Evolutionary conservation across 139 green algal species (phyloP).

Genomic region (Pleodorina starrii): DNA sequence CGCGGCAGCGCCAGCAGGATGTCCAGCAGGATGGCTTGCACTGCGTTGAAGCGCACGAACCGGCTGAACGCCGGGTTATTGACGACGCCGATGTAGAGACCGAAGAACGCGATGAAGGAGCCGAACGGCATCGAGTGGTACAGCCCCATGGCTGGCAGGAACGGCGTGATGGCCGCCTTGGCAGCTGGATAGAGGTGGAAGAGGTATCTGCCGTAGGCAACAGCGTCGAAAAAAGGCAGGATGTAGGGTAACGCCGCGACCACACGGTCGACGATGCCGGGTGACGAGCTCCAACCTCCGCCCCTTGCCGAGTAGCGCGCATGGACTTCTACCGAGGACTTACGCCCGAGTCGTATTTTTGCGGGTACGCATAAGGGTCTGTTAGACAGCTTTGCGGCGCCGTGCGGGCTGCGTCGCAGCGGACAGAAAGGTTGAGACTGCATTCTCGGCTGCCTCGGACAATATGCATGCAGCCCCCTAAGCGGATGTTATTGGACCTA

Average conservation of each 20-base stretch:
- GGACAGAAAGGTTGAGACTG: neutral
- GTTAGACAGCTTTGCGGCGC: neutral
- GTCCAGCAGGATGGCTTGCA: slow-evolving; percentile 74
- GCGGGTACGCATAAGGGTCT: neutral
- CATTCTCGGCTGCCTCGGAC: no score
- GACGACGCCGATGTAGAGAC: slow-evolving; percentile 68
- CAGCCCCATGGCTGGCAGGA: slow-evolving; percentile 59
- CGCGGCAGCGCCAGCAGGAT: slow-evolving; percentile 72
- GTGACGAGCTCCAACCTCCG: neutral
- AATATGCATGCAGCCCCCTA: no score
- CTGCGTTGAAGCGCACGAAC: slow-evolving; percentile 70
- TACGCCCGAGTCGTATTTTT: neutral
- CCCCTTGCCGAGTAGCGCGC: slow-evolving; percentile 45
- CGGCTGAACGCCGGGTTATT: slow-evolving; percentile 66
- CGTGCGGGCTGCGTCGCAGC: neutral
- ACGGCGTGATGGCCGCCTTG: slow-evolving; percentile 33
- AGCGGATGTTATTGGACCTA: no score
- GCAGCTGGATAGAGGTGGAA: slow-evolving; percentile 66
- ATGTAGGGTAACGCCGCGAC: slow-evolving; percentile 66
- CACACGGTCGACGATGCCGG: slow-evolving; percentile 53
- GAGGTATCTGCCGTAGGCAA: slow-evolving; percentile 69
- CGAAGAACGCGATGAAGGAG: slow-evolving; percentile 71
- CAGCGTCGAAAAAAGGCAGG: slow-evolving; percentile 69
- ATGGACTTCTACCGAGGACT: neutral
- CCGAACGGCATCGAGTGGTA: slow-evolving; percentile 71